These are phyloP conservation scores for Coemansia sp. DNA, from an alignment of 192 early-diverging fungal genomes.

Conservation along the genomic window DNA sequence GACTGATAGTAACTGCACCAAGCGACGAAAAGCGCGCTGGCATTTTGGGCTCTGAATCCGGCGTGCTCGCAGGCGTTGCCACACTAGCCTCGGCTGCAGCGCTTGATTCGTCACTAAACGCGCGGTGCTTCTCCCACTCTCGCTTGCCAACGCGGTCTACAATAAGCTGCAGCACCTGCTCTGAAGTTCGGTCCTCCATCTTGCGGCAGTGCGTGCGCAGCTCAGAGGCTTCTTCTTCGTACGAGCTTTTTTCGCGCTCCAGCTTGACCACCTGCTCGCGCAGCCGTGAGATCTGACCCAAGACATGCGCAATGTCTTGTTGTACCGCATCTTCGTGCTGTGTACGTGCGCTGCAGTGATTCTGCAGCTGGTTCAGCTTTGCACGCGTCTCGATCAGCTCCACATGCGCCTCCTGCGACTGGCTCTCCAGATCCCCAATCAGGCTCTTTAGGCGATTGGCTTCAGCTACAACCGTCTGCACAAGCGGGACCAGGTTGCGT, in stretches of 20 bases:
- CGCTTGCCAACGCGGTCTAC: slow-evolving; percentile 38
- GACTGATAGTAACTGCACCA: slow-evolving; percentile 32
- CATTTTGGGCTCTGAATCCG: slow-evolving; percentile 1
- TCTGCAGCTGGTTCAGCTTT: slow-evolving; percentile 24
- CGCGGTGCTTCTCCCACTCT: slow-evolving; percentile 20
- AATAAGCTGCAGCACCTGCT: slow-evolving; percentile 41
- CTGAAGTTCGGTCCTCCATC: slow-evolving; percentile 24
- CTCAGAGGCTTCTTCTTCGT: slow-evolving; percentile 24
- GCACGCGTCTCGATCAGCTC: slow-evolving; percentile 34
- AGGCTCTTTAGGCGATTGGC: slow-evolving; percentile 15
- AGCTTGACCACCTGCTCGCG: slow-evolving; percentile 27
- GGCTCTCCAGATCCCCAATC: slow-evolving; percentile 29
- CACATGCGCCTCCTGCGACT: slow-evolving; percentile 21
- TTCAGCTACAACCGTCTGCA: slow-evolving; percentile 27
- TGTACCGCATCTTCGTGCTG: slow-evolving; percentile 42
- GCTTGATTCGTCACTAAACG: neutral
- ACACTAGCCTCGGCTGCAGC: neutral
- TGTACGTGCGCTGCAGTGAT: slow-evolving; percentile 26
- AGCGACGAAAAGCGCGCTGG: slow-evolving; percentile 23
- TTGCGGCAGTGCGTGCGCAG: slow-evolving; percentile 32
- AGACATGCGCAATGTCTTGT: slow-evolving; percentile 48
- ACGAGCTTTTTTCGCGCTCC: slow-evolving; percentile 26
- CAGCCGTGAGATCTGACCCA: slow-evolving; percentile 43
- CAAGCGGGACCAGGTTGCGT: slow-evolving; percentile 21
- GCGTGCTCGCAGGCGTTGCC: neutral